phyloP scores from a whole-genome alignment of 768 basidiomycete species.

The Suillus ampliporus region DNA sequence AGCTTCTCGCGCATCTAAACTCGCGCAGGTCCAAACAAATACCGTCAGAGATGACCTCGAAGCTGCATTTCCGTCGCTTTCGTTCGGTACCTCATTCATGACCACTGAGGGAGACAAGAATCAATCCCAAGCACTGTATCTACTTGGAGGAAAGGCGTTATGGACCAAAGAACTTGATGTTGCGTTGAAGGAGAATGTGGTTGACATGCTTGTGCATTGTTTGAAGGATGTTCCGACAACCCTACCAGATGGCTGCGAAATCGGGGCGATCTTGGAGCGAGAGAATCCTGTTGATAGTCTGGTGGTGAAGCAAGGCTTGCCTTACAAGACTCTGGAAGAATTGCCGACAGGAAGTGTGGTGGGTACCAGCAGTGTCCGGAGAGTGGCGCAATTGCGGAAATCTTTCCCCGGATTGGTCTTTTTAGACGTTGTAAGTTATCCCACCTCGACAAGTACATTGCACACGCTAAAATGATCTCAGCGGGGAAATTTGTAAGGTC shows the following conservation, averaged over 20 bases:
- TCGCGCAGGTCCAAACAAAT: slow-evolving; percentile 91
- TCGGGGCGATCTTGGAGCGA: slow-evolving; percentile 84
- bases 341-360: slow-evolving; percentile 88
- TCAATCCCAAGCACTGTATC: slow-evolving; percentile 85
- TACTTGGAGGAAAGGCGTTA: slow-evolving; percentile 87
- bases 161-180: slow-evolving; percentile 99
- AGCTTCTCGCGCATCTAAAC: slow-evolving; percentile 86
- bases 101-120: slow-evolving; percentile 88
- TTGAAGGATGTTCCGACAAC: slow-evolving; percentile 93
- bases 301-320: slow-evolving; percentile 77
- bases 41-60: slow-evolving; percentile 72
- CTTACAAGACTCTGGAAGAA: slow-evolving; percentile 78
- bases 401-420: slow-evolving; percentile 79
- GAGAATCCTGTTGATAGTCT: slow-evolving; percentile 91
- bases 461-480: slow-evolving; percentile 30
- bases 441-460: background rate
- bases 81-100: slow-evolving; percentile 63
- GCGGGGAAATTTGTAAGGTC: slow-evolving; percentile 86
- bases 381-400: slow-evolving; percentile 88
- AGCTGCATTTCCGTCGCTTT: slow-evolving; percentile 53
- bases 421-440: slow-evolving; percentile 79
- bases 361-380: slow-evolving; percentile 93
- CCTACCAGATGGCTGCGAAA: slow-evolving; percentile 81
- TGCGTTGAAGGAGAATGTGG: slow-evolving; percentile 66
- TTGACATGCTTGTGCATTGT: slow-evolving; percentile 93